Evolutionary conservation across 192 early-diverging fungal genomes (phyloP).

Genomic region (Linnemannia elongata): DNA sequence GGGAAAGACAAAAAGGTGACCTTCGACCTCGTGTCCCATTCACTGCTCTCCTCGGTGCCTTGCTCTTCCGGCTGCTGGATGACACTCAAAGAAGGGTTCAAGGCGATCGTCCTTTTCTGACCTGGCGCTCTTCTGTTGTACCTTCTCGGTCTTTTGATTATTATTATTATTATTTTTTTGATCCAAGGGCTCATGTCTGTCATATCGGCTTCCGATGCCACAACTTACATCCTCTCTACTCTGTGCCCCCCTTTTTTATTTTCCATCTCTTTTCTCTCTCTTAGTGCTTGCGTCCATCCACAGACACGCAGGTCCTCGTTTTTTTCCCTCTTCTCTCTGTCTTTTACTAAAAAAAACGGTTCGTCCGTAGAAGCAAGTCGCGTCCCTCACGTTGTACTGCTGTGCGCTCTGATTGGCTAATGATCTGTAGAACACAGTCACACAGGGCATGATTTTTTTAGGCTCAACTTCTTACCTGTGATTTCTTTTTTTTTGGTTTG

Average conservation of each 20-base stretch:
- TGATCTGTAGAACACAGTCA: background rate
- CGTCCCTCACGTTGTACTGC: background rate
- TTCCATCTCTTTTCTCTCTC: background rate
- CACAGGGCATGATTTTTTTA: background rate
- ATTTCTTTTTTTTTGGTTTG: background rate
- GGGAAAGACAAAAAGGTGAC: background rate
- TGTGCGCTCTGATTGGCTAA: background rate
- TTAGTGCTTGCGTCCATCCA: background rate
- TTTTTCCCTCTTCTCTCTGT: background rate
- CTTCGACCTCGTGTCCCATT: background rate
- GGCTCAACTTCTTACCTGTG: background rate
- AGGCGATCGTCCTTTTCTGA: background rate
- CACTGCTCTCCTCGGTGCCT: background rate
- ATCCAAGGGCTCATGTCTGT: slow-evolving; percentile 1
- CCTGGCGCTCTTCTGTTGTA: background rate
- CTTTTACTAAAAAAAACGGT: background rate
- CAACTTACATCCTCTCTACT: background rate
- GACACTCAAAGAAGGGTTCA: background rate
- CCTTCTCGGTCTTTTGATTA: background rate
- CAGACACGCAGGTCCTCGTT: background rate
- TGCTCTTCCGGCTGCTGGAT: background rate
- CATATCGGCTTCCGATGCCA: background rate
- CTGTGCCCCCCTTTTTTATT: slow-evolving; percentile 1
- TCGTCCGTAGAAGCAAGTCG: slow-evolving; percentile 5
- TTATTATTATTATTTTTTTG: background rate